Conservation (phyloP, 768 basidiomycete genomes). For the Lactifluus pinguis region DNA sequence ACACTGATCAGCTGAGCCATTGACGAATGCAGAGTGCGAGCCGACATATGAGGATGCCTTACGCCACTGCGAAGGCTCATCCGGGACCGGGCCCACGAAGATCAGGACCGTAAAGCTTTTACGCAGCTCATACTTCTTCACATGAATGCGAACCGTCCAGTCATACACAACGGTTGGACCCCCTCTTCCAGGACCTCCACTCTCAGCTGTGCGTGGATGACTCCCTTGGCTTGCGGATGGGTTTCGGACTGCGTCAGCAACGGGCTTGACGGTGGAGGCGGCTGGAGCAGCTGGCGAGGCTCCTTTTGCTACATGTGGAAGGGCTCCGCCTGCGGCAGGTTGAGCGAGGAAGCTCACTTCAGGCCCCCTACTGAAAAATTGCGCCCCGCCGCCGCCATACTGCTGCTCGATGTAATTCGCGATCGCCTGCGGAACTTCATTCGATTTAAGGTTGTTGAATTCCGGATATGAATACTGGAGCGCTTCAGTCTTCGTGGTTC, state of each 20-base stretch:
- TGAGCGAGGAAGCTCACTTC: background rate
- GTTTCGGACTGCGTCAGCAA: background rate
- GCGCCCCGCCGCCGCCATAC: slow-evolving; percentile 21
- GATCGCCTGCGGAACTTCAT: slow-evolving; percentile 27
- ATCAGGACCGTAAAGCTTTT: slow-evolving; percentile 36
- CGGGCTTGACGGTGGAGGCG: background rate
- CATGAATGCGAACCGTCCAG: slow-evolving; percentile 35
- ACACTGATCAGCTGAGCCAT: slow-evolving; percentile 26
- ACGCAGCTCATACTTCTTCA: slow-evolving; percentile 36
- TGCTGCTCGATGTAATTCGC: slow-evolving; percentile 28
- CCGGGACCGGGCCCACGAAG: slow-evolving; percentile 37
- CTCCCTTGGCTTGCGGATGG: background rate
- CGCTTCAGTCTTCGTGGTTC: slow-evolving; percentile 23
- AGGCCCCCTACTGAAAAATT: background rate
- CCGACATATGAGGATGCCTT: slow-evolving; percentile 31
- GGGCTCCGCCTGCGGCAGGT: background rate
- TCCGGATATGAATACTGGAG: slow-evolving; percentile 46
- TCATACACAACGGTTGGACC: slow-evolving; percentile 21
- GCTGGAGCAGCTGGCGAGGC: background rate
- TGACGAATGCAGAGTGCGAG: slow-evolving; percentile 37
- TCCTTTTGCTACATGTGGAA: background rate
- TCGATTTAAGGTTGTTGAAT: slow-evolving; percentile 32
- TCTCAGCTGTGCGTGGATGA: background rate
- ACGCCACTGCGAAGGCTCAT: slow-evolving; percentile 32
- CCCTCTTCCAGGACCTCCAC: background rate